Conservation (phyloP, 2,329 filamentous ascomycete species). For the Trichoderma sp. region DNA sequence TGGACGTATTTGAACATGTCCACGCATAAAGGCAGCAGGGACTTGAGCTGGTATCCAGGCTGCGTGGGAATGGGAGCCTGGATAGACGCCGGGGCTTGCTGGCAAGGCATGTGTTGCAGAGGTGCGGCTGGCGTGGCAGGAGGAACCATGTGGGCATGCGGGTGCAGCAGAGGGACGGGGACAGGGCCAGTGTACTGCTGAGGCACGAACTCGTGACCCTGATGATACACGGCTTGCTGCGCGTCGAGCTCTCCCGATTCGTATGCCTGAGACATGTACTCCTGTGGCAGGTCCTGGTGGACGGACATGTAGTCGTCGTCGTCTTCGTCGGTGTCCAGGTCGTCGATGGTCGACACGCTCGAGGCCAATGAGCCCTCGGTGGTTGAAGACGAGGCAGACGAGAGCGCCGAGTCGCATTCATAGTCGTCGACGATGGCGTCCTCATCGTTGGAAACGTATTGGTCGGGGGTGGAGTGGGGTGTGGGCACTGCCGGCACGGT, state of each 20-base stretch:
- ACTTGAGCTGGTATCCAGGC: slow-evolving; percentile 49
- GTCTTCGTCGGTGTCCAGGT: slow-evolving; percentile 42
- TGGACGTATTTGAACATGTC: slow-evolving; percentile 57
- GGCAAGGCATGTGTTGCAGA: slow-evolving; percentile 38
- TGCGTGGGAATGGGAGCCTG: slow-evolving; percentile 44
- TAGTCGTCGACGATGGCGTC: slow-evolving; percentile 49
- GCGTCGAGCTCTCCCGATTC: slow-evolving; percentile 51
- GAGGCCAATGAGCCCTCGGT: slow-evolving; percentile 60
- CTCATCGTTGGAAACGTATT: slow-evolving; percentile 55
- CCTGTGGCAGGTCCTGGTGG: slow-evolving; percentile 45
- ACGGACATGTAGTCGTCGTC: slow-evolving; percentile 49
- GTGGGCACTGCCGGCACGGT: slow-evolving; percentile 53
- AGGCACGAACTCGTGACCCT: slow-evolving; percentile 50
- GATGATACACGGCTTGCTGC: slow-evolving; percentile 44
- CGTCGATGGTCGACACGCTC: slow-evolving; percentile 56
- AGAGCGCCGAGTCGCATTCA: slow-evolving; percentile 52
- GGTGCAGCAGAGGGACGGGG: slow-evolving; percentile 29
- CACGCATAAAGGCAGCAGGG: slow-evolving; percentile 52
- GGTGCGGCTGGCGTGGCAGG: slow-evolving; percentile 24
- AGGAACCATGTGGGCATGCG: slow-evolving; percentile 33
- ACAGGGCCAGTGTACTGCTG: slow-evolving; percentile 50
- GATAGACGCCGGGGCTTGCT: slow-evolving; percentile 37
- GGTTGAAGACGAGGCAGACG: slow-evolving; percentile 54
- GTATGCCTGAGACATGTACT: slow-evolving; percentile 47
- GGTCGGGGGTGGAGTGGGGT: slow-evolving; percentile 49